A percentile compares a stretch with the other conserved stretches of the same genome.
Evolutionary conservation across 2,329 filamentous ascomycete species (phyloP).

Genomic region (Fusarium zealandicum): DNA sequence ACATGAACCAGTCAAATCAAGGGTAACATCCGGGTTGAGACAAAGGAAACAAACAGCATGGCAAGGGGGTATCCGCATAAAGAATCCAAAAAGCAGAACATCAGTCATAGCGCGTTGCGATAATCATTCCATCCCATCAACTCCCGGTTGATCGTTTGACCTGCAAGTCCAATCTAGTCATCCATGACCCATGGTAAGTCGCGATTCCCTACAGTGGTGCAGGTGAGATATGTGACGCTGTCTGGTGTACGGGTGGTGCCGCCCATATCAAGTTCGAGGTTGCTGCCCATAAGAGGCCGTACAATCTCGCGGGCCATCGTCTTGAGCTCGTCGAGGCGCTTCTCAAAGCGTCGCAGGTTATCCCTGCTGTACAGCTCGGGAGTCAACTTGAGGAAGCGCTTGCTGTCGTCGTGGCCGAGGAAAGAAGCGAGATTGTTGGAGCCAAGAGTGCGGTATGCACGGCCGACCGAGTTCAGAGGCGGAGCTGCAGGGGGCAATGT

Average conservation of each 20-base stretch:
- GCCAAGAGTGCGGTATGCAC: conserved; percentile 80
- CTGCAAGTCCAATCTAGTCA: conserved; percentile 36
- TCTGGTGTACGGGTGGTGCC: conserved; percentile 51
- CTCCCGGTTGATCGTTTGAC: conserved; percentile 18
- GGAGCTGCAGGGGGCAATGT: conserved; percentile 50
- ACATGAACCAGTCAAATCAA: conserved; percentile 3
- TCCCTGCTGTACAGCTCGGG: conserved; percentile 86
- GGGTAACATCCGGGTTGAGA: conserved; percentile 20
- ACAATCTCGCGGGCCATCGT: conserved; percentile 82
- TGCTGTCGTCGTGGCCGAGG: conserved; percentile 85
- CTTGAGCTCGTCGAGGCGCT: conserved; percentile 88
- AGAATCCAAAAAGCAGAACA: conserved; percentile 28
- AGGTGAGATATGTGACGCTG: conserved; percentile 59
- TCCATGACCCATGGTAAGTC: conserved; percentile 60
- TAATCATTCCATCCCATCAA: conserved; percentile 34
- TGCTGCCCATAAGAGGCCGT: conserved; percentile 84
- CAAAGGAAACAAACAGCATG: conserved; percentile 27
- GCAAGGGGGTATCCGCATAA: conserved; percentile 38
- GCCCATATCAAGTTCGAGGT: conserved; percentile 77
- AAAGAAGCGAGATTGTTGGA: conserved; percentile 67
- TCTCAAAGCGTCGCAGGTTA: conserved; percentile 85
- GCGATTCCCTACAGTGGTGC: conserved; percentile 56
- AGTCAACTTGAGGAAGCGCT: conserved; percentile 84
- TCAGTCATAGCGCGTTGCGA: conserved; percentile 27
- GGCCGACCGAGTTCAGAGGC: conserved; percentile 68